These are phyloP conservation scores for Neurospora intermedia DNA, from an alignment of 495 filamentous ascomycete genomes.

Conservation along the genomic window DNA sequence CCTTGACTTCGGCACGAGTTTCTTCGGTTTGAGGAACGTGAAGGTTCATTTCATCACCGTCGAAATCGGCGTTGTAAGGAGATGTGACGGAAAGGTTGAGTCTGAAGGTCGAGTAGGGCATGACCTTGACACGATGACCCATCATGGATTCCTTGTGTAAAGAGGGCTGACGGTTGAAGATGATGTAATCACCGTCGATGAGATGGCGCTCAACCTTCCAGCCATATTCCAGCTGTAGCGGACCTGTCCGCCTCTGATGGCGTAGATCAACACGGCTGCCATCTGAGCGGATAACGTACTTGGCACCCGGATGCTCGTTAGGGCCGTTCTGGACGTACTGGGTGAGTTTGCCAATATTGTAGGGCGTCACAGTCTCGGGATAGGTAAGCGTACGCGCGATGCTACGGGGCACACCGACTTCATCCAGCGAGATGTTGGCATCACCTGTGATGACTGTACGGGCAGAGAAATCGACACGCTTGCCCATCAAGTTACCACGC, in stretches of 20 bases:
- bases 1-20: conserved; percentile 79
- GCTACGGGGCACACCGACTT: conserved; percentile 87
- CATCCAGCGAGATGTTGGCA: conserved; percentile 87
- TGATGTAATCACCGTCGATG: conserved; percentile 89
- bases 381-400: conserved; percentile 89
- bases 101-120: conserved; percentile 98
- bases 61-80: conserved; percentile 98
- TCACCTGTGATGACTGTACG: conserved; percentile 99
- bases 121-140: conserved; percentile 92
- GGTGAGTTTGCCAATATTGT: conserved; percentile 91
- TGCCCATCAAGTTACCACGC: conserved; percentile 97
- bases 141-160: conserved; percentile 99
- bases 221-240: conserved; percentile 79
- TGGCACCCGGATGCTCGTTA: conserved; percentile 86
- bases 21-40: conserved; percentile 98
- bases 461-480: conserved; percentile 98
- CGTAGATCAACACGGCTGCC: conserved; percentile 90
- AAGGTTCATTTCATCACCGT: conserved; percentile 98
- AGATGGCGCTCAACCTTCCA: conserved; percentile 98
- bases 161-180: conserved; percentile 98
- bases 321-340: conserved; percentile 84
- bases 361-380: conserved; percentile 93
- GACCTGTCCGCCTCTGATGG: conserved; percentile 74
- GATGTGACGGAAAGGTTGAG: conserved; percentile 95
- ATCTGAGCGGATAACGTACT: conserved; percentile 86